A percentile compares a stretch with the other conserved stretches of the same genome.
Conservation (phyloP, 2,329 filamentous ascomycete species). For the Xylariaceae sp. region DNA sequence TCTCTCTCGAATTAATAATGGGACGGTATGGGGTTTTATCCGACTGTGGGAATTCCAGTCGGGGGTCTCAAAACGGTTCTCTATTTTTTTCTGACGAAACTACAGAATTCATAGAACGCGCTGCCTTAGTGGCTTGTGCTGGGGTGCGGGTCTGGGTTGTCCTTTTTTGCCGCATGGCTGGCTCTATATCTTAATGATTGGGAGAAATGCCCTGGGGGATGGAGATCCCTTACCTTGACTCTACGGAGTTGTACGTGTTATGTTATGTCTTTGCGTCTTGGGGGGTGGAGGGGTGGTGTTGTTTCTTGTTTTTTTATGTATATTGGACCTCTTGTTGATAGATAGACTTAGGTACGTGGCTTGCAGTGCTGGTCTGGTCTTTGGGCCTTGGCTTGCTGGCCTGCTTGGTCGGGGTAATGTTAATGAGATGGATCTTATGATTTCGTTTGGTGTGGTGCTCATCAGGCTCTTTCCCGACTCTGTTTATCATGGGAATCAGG, state of each 20-base stretch:
- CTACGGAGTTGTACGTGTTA: slow-evolving; percentile 19
- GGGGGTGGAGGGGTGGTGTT: neutral
- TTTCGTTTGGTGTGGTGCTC: too few relatives aligned
- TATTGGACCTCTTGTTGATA: slow-evolving; percentile 5
- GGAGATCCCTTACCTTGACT: neutral
- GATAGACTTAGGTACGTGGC: too few relatives aligned
- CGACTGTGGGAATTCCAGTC: slow-evolving; percentile 25
- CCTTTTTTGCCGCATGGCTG: too few relatives aligned
- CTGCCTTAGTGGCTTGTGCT: too few relatives aligned
- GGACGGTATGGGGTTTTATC: slow-evolving; percentile 17
- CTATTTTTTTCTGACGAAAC: slow-evolving; percentile 16
- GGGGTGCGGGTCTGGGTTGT: too few relatives aligned
- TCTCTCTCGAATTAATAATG: slow-evolving; percentile 16
- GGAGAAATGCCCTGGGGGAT: slow-evolving; percentile 4
- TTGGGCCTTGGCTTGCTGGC: too few relatives aligned
- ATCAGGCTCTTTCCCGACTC: too few relatives aligned
- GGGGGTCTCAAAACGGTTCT: slow-evolving; percentile 13
- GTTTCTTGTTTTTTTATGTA: slow-evolving; percentile 13
- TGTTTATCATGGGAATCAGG: too few relatives aligned
- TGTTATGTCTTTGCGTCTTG: slow-evolving; percentile 7
- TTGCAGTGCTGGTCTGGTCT: too few relatives aligned
- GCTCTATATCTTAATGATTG: slow-evolving; percentile 17
- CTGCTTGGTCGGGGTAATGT: too few relatives aligned
- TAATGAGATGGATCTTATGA: too few relatives aligned
- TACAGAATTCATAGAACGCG: too few relatives aligned